phyloP scores from a whole-genome alignment of 768 basidiomycete species.

The Kwoniella sp. region DNA sequence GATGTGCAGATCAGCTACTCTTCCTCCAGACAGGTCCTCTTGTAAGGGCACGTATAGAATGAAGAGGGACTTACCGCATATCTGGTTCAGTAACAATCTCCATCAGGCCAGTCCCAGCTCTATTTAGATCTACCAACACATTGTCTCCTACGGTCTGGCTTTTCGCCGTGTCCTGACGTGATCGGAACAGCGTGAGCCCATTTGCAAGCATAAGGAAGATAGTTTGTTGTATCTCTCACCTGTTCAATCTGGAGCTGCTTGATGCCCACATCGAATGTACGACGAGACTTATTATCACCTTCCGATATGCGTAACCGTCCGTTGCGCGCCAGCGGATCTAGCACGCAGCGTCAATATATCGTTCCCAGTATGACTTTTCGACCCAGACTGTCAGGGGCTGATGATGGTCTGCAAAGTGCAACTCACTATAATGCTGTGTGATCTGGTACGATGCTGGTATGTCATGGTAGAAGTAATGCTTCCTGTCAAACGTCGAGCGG shows the following conservation, averaged over 20 bases:
- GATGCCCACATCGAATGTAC: constrained; percentile 66
- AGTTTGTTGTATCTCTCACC: no score
- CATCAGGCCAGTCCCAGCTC: constrained; percentile 86
- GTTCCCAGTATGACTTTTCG: background rate
- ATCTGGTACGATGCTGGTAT: constrained; percentile 95
- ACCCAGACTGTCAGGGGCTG: background rate
- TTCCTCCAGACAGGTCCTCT: background rate
- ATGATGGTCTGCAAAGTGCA: constrained; percentile 37
- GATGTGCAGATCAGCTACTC: background rate
- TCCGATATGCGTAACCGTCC: constrained; percentile 21
- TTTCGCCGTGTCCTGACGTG: constrained; percentile 34
- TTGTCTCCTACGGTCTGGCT: constrained; percentile 37
- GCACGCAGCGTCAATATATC: background rate
- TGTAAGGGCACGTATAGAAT: background rate
- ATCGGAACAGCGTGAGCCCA: background rate
- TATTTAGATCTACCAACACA: constrained; percentile 77
- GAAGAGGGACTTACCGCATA: constrained; percentile 62
- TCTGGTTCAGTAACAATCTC: constrained; percentile 96
- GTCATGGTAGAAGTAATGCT: constrained; percentile 98
- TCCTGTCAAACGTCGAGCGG: constrained; percentile 85
- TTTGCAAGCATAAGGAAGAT: background rate
- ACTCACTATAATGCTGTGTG: constrained; percentile 85
- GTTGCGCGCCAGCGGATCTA: constrained; percentile 30
- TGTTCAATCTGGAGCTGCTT: constrained; percentile 96
- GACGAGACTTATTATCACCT: constrained; percentile 20